Base-by-base conservation (phyloP, 768 basidiomycete genomes). In the Daedaleopsis nitida region DNA sequence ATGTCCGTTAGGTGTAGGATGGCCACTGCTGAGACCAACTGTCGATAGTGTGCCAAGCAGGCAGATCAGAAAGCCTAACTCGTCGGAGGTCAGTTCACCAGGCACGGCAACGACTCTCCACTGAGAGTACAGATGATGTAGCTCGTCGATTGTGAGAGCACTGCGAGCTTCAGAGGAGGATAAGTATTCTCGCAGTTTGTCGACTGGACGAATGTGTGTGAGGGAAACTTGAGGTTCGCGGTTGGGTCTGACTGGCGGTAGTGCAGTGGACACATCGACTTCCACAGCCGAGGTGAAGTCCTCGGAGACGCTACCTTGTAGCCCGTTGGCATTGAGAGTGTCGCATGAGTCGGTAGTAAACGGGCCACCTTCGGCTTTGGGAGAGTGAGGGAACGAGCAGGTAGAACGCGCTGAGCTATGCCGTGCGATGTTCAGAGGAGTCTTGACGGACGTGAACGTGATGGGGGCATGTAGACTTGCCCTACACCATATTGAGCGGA, bases 11-110 rank as follows among this genome's bases (percentile, higher is more conserved):
- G 67, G 55, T 35, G 63, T 60, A 60, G 74, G 74, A 65, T 71
- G 58, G 62, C 60, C 45, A 56, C 65, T 37, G 54, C 57, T 54
- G 66, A 67, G 56, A 62, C 57, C 48, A 66, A 69, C 55, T 19
- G 81, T 55, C 34, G 83, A 85, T 11, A 85, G 69, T 2, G 83
- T 73, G 11, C 84, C 85, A 64, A 85, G 78, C 17, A 86, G 70
- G 58, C 73, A 72, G 23, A 85, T 78, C 4, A 86, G 67, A 38
- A 73, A 66, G 47, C 76, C 76, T 39, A 83, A 70, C 51, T 81
- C 75, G 50, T 62, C 64, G 11, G 73, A 56, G 43, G 68, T 72
- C 19, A 85, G 70, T 24, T 70, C 68, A n/a, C 57, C 57, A 14
- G 79, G 74, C 24, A 76, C 74, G 14, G 59, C 62, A 24, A 69